Evolutionary conservation across 1,284 basidiomycete genomes (phyloP), one percentile per base, ranked within the genome.

Genomic region (Ceratobasidium sp.): DNA sequence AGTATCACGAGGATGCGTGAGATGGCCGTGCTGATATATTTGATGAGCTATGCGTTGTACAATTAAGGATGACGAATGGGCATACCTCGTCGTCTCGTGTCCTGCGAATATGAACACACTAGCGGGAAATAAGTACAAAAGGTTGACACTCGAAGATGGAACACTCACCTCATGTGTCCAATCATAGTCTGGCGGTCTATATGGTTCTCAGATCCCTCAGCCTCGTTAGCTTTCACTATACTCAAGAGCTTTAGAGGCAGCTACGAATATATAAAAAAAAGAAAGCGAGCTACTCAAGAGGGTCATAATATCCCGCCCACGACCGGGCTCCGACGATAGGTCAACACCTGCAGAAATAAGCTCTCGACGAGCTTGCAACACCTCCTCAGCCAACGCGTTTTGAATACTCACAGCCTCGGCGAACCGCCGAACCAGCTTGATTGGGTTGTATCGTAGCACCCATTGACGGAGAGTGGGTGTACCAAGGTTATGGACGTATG

Each of bases 241-340:
- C 28, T 38, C n/a, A 30, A 23, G n/a, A n/a, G 26, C 30, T 23
- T 23, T 23, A 1, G 3, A 46, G 28, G 47, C 13, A 28, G n/a
- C 18, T 11, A 38, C 41, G 16, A 62, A 26, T n/a, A 49, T 13
- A 23, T n/a, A 41, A 23, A 49, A 28, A 9, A 64, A 18, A 35
- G 44, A 9, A 49, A 41, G 21, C 26, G 30, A 30, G 38, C 85
- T 78, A 87, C 87, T 75, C 74, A 87, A 80, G 62, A 85, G 80
- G 72, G 82, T 85, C 73, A 87, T 85, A 38, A 87, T 83, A 78
- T 87, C 86, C 76, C 83, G 85, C 0, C 83, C 84, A 21, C 74
- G 67, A 41, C 47, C 75, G 32, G 47, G 55, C 30, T 75, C 46
- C 13, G 77, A 75, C 21, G 76, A 72, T 44, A 77, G 76, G 32